phyloP scores from a whole-genome alignment of 345 rosid genomes.

The Kernera saxatilis region DNA sequence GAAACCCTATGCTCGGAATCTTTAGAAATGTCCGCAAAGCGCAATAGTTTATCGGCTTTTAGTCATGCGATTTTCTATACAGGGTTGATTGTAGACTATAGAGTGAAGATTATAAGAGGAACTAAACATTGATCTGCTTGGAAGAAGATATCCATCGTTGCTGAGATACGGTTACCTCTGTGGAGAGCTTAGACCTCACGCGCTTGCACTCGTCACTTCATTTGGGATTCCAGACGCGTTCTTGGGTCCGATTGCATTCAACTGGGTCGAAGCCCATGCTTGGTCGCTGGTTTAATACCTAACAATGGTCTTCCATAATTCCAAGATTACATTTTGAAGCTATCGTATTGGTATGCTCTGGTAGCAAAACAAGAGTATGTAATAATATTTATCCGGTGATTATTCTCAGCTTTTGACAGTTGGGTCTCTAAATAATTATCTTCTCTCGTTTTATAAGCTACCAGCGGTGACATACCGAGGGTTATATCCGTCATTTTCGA shows the following conservation, averaged over 20 bases:
- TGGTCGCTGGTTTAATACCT: slow-evolving; percentile 54
- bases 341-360: too few species aligned
- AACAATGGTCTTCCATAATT: background rate
- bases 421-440: too few species aligned
- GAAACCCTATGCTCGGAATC: too few species aligned
- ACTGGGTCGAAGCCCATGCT: slow-evolving; percentile 86
- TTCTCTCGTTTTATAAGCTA: too few species aligned
- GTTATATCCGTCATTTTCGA: too few species aligned
- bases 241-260: slow-evolving; percentile 75
- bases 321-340: background rate
- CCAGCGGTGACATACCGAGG: too few species aligned
- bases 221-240: slow-evolving; percentile 76
- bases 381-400: too few species aligned
- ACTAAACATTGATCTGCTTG: background rate
- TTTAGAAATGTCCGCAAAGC: too few species aligned
- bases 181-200: slow-evolving; percentile 71
- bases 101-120: background rate
- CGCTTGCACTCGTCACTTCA: slow-evolving; percentile 68
- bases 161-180: slow-evolving; percentile 73
- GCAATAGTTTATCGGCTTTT: background rate
- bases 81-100: background rate
- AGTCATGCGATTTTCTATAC: background rate
- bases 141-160: slow-evolving; percentile 82
- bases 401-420: too few species aligned
- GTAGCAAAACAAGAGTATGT: too few species aligned